Evolutionary conservation across 441 rosid genomes (phyloP).

Genomic region (Hura crepitans): DNA sequence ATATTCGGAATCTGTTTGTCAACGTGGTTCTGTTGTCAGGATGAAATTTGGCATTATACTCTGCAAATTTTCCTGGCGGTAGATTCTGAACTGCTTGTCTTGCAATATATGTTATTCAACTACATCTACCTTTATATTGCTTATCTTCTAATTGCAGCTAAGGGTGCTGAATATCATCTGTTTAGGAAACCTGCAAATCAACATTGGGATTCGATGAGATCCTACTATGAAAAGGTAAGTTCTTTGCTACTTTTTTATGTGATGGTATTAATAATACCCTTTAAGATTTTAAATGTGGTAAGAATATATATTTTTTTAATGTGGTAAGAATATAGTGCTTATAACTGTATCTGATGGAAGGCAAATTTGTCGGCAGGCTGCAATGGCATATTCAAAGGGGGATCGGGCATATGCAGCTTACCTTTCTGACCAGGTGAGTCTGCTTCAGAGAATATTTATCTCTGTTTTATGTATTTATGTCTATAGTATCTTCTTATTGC

Average conservation of each 20-base stretch:
- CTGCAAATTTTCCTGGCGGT: constrained; percentile 25
- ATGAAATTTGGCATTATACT: constrained; percentile 22
- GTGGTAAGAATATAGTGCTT: not conserved
- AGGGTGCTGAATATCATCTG: constrained; percentile 57
- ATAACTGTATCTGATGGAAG: constrained; percentile 4
- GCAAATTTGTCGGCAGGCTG: constrained; percentile 50
- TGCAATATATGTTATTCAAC: constrained; percentile 8
- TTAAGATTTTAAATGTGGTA: not conserved
- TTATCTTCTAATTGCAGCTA: constrained; percentile 44
- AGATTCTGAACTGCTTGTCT: constrained; percentile 15
- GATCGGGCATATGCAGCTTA: constrained; percentile 54
- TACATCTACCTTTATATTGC: constrained; percentile 19
- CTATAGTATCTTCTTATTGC: not conserved
- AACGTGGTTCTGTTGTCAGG: constrained; percentile 20
- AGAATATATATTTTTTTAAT: too few relatives aligned
- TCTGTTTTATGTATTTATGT: not conserved
- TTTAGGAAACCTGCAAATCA: constrained; percentile 54
- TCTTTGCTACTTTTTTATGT: not conserved
- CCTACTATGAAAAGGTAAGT: constrained; percentile 64
- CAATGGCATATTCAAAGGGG: constrained; percentile 70
- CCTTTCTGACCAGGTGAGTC: constrained; percentile 74
- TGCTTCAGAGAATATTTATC: constrained; percentile 6
- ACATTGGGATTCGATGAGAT: constrained; percentile 64
- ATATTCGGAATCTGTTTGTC: not conserved
- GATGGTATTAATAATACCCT: not conserved